These are phyloP conservation scores for Neocucurbitaria cava DNA, from an alignment of 2,329 filamentous ascomycete genomes.

Conservation along the genomic window DNA sequence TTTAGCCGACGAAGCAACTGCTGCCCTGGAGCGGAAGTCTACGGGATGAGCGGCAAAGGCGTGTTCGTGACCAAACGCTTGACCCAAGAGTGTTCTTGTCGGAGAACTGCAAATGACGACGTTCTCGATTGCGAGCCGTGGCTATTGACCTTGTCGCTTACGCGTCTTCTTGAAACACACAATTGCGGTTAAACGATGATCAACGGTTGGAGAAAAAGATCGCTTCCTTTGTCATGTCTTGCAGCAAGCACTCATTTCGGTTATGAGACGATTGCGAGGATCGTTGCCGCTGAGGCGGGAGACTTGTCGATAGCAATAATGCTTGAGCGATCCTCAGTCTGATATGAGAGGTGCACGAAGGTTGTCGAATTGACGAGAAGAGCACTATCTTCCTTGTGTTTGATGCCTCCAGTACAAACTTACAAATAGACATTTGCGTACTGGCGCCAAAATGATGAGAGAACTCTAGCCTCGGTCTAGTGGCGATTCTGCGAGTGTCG, in stretches of 20 bases:
- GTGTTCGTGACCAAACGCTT: constrained; percentile 5
- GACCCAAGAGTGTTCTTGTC: constrained; percentile 5
- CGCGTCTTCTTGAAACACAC: not conserved
- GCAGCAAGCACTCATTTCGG: constrained; percentile 27
- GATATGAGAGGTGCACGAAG: constrained; percentile 7
- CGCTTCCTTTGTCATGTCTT: constrained; percentile 18
- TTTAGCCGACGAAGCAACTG: constrained; percentile 26
- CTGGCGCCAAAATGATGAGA: not conserved
- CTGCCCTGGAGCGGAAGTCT: constrained; percentile 17
- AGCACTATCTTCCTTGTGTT: not conserved
- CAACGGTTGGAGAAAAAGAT: constrained; percentile 6
- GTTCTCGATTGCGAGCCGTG: constrained; percentile 1
- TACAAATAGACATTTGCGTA: not conserved
- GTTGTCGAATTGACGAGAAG: constrained; percentile 1
- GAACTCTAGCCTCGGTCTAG: not conserved
- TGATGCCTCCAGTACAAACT: not conserved
- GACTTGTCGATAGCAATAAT: constrained; percentile 2
- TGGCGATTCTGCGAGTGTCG: constrained; percentile 7
- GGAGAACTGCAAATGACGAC: not conserved
- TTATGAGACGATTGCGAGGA: constrained; percentile 29
- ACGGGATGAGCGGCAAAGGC: constrained; percentile 26
- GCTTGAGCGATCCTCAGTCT: constrained; percentile 1
- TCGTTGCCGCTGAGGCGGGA: constrained; percentile 19
- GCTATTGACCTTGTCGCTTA: not conserved
- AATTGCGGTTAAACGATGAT: constrained; percentile 8